Base-by-base conservation (phyloP, 768 basidiomycete genomes). In the Leccinum incarnatum region DNA sequence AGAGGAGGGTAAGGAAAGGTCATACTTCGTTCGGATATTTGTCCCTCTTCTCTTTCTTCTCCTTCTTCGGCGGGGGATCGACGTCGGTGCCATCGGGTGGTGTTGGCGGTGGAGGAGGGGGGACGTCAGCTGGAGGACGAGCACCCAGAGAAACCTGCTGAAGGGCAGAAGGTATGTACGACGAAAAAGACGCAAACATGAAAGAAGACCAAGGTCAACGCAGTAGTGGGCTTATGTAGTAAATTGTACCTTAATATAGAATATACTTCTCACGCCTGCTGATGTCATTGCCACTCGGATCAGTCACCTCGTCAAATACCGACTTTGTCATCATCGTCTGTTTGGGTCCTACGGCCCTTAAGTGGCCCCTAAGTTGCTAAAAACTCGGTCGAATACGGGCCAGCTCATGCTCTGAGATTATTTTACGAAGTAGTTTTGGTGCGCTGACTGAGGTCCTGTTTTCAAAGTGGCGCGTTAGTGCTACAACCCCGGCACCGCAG, bases 111-210 rank as follows among this genome's bases (percentile, higher is more conserved):
- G 53, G 68, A 48, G 58, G 42, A 51, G 61, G 57, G 55, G 30
- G 60, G 58, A 15, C 36, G 60, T 63, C 29, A 29, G 29, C 63
- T 66, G 67, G 61, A 65, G 65, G 55, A 63, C 65, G 68, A 25
- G 53, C 21, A 65, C 62, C 57, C 37, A 58, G 65, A 57, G 57
- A 42, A 57, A 65, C 48, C 64, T 79, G 81, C 64, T 81, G 80
- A n/a, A 82, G 70, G n/a, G 74, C 69, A 30, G 79, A 73, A 40
- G 83, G 82, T 0, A 84, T 68, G 60, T 82, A 78, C 2, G 80
- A 79, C 7, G 83, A 76, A 55, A 83, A 69, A 53, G 79, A 78
- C 56, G 83, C 78, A 68, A 84, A 78, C 83, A 84, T 84, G 74
- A 46, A 23, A 23, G 60, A 11, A 15, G 30, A 17, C 29, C 3